A percentile compares a stretch with the other conserved stretches of the same genome.
These are phyloP conservation scores for Fusarium armeniacum DNA, from an alignment of 2,329 filamentous ascomycete species.

Conservation along the genomic window DNA sequence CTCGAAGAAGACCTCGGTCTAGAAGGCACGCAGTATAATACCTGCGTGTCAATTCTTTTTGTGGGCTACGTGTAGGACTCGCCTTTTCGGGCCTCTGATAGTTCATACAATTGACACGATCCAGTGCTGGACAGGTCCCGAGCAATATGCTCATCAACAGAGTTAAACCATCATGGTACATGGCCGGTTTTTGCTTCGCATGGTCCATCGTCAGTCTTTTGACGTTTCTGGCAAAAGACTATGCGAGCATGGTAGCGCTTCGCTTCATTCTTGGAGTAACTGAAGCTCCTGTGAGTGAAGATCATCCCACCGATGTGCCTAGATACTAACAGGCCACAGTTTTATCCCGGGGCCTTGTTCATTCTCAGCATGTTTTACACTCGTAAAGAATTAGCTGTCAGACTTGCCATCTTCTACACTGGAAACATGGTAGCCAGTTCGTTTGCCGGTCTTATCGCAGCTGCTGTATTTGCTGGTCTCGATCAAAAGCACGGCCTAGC, in stretches of 20 bases:
- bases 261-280: slow-evolving; percentile 59
- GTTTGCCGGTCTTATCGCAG: slow-evolving; percentile 61
- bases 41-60: slow-evolving; percentile 54
- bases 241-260: slow-evolving; percentile 58
- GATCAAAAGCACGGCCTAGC: slow-evolving; percentile 45
- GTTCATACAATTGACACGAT: too few relatives aligned
- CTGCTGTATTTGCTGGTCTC: slow-evolving; percentile 56
- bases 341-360: slow-evolving; percentile 54
- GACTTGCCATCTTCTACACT: slow-evolving; percentile 61
- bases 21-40: slow-evolving; percentile 54
- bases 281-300: slow-evolving; percentile 53
- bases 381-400: slow-evolving; percentile 59
- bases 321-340: slow-evolving; percentile 10
- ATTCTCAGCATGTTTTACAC: slow-evolving; percentile 69
- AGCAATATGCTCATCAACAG: slow-evolving; percentile 59
- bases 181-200: slow-evolving; percentile 54
- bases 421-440: slow-evolving; percentile 55
- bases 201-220: slow-evolving; percentile 60
- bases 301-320: rapidly evolving
- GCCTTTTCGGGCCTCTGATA: too few relatives aligned
- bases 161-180: slow-evolving; percentile 60
- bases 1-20: slow-evolving; percentile 66
- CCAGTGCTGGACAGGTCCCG: slow-evolving; percentile 51
- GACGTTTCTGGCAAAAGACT: slow-evolving; percentile 59
- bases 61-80: slow-evolving; percentile 53